Base-by-base conservation (phyloP, 169 alveolate genomes). In the Plasmodium relictum region DNA sequence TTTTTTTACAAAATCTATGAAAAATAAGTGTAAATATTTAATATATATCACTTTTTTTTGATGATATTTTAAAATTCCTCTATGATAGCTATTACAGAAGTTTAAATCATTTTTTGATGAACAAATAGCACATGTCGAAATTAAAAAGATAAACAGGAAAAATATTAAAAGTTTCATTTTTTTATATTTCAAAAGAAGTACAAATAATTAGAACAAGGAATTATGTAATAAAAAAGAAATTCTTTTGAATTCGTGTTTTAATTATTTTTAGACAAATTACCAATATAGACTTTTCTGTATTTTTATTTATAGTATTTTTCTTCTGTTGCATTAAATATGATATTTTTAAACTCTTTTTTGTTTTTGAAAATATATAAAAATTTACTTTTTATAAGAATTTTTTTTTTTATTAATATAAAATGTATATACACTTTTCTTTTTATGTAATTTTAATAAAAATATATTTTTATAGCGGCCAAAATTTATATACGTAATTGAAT, bases 21-120 rank as follows among this genome's bases (percentile, higher is more conserved):
- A 10, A 65, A 14, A 37, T 6, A 31, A 1, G 39, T 31, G 58
- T 48, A 48, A 10, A 2, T 48, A 48, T 14, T 48, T 48, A 48
- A 48, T 6, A 48, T 37, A 37, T 26, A n/a, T 6, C 63, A 83
- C 91, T 45, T 83, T 83, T 52, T 83, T 83, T 72, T 83, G 63
- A 37, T 69, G 91, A 48, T 83, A 83, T 62, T 54, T 48, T 73
- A 83, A 72, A 26, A 83, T 56, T 16, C 91, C 91, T 45, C 91
- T 52, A 45, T 83, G 85, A 5, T 83, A 66, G 70, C 41, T 83
- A n/a, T 66, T 22, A 39, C 91, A 83, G 66, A 68, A 66, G 24
- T 26, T 42, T 3, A 59, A 26, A 16, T 83, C 83, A 68, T 83
- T 83, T 22, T 83, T 59, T 58, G 50, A 12, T 61, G 52, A 62